Conservation (phyloP, 2,329 filamentous ascomycete species). For the Xylariaceae sp. region DNA sequence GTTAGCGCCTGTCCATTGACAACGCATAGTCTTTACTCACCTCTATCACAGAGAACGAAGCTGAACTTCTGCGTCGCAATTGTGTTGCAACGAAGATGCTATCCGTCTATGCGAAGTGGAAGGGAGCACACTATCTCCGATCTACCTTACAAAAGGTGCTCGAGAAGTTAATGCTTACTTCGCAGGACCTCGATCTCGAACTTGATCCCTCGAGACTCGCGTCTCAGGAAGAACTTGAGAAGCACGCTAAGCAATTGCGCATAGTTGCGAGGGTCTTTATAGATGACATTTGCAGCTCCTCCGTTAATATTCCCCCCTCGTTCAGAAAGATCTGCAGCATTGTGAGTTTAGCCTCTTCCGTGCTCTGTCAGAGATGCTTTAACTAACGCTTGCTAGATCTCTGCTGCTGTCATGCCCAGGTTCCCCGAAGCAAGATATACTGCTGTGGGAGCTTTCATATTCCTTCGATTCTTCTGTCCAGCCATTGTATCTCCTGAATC, state of each 20-base stretch:
- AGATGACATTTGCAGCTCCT: conserved; percentile 62
- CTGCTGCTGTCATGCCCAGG: conserved; percentile 54
- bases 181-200: conserved; percentile 62
- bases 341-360: conserved; percentile 37
- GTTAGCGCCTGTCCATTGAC: conserved; percentile 16
- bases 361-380: background rate
- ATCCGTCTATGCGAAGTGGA: conserved; percentile 67
- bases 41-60: conserved; percentile 52
- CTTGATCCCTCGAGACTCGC: conserved; percentile 58
- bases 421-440: conserved; percentile 69
- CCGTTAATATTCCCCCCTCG: conserved; percentile 54
- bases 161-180: conserved; percentile 60
- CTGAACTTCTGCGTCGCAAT: conserved; percentile 61
- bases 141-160: conserved; percentile 61
- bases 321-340: conserved; percentile 65
- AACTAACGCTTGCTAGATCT: conserved; percentile 44
- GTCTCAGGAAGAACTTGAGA: conserved; percentile 58
- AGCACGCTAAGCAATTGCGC: conserved; percentile 60
- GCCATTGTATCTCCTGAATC: conserved; percentile 66
- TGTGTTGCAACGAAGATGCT: conserved; percentile 70
- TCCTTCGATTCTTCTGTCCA: conserved; percentile 66
- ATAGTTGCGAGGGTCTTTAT: conserved; percentile 67
- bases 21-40: conserved; percentile 5
- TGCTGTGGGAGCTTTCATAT: conserved; percentile 65
- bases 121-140: conserved; percentile 58